Evolutionary conservation across 495 filamentous ascomycete species (phyloP).

Genomic region (Bacidia rubella): DNA sequence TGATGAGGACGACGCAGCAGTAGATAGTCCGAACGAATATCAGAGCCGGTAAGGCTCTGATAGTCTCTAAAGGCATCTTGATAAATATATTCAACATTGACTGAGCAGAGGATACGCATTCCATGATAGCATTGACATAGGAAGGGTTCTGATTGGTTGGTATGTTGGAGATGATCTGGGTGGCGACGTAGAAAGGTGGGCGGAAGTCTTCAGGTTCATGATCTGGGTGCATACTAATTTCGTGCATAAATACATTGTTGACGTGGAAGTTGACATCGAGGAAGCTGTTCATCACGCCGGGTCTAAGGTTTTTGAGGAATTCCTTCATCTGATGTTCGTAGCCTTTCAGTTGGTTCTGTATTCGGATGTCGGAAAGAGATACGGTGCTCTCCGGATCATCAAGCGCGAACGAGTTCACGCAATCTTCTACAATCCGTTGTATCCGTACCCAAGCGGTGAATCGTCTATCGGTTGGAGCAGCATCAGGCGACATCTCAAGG

Average conservation of each 20-base stretch:
- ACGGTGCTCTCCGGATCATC: constrained; percentile 23
- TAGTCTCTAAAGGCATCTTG: constrained; percentile 13
- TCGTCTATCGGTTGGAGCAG: constrained; percentile 46
- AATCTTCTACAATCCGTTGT: constrained; percentile 24
- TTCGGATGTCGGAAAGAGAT: constrained; percentile 21
- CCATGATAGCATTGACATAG: constrained; percentile 25
- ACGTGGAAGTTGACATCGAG: constrained; percentile 14
- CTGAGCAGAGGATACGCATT: constrained; percentile 23
- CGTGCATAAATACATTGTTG: constrained; percentile 26
- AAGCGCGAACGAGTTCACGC: constrained; percentile 20
- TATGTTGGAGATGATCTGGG: constrained; percentile 14
- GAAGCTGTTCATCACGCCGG: constrained; percentile 18
- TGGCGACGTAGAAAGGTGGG: constrained; percentile 14
- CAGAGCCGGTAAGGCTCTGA: constrained; percentile 22
- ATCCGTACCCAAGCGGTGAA: constrained; percentile 23
- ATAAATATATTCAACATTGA: constrained; percentile 23
- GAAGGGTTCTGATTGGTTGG: constrained; percentile 14
- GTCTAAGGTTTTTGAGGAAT: constrained; percentile 18
- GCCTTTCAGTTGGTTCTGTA: constrained; percentile 22
- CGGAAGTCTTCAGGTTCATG: constrained; percentile 25
- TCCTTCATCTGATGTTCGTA: constrained; percentile 21
- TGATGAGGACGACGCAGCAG: constrained; percentile 24
- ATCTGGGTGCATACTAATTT: constrained; percentile 26
- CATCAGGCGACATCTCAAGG: constrained; percentile 52
- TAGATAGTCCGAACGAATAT: constrained; percentile 24